Conservation (phyloP, 2,329 filamentous ascomycete species). For the Xylariaceae sp. region DNA sequence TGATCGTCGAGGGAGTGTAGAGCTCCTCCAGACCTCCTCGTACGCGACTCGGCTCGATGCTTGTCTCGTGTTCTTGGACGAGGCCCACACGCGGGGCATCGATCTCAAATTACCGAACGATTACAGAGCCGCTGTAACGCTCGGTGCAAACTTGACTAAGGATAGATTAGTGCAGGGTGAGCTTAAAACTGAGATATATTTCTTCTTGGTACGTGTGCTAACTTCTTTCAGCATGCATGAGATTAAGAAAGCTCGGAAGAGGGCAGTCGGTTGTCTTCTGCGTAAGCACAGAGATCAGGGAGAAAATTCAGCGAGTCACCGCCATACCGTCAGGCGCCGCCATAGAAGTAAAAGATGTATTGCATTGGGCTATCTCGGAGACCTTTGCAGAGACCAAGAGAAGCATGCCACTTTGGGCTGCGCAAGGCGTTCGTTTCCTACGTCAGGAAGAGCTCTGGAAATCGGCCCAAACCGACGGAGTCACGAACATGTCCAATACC, state of each 20-base stretch:
- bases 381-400: conserved; percentile 19
- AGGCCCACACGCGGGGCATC: conserved; percentile 65
- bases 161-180: conserved; percentile 67
- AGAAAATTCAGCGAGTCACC: conserved; percentile 1
- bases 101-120: conserved; percentile 61
- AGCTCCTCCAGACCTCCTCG: conserved; percentile 57
- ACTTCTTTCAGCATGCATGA: conserved; percentile 62
- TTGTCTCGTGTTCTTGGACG: conserved; percentile 66
- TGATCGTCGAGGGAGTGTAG: conserved; percentile 45
- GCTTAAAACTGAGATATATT: background rate
- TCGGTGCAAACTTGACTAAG: conserved; percentile 64
- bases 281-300: conserved; percentile 24
- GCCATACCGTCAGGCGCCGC: background rate
- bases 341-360: conserved; percentile 1
- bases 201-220: background rate
- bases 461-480: background rate
- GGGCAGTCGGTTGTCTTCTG: conserved; percentile 60
- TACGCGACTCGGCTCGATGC: conserved; percentile 58
- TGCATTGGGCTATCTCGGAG: conserved; percentile 21
- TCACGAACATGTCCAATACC: background rate
- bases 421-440: conserved; percentile 19
- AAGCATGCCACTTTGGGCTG: conserved; percentile 26
- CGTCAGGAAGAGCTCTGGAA: conserved; percentile 22
- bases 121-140: conserved; percentile 60
- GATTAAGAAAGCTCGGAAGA: conserved; percentile 61